phyloP scores from a whole-genome alignment of 169 alveolate species.

The Babesia divergens region DNA sequence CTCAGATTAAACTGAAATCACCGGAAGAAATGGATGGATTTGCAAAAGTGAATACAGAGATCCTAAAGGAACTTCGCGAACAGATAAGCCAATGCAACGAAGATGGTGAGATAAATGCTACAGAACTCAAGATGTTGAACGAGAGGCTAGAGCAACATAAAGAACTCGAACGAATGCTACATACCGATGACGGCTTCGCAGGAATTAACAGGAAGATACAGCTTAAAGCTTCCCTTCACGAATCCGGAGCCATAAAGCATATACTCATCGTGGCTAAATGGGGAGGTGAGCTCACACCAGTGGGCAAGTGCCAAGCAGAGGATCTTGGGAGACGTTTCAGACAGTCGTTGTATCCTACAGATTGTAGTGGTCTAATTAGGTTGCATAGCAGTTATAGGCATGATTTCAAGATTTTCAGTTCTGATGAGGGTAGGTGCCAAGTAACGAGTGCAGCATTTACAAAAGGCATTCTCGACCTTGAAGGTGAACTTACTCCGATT shows the following conservation, averaged over 20 bases:
- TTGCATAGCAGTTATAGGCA: conserved; percentile 96
- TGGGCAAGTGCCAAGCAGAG: conserved; percentile 92
- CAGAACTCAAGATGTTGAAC: conserved; percentile 28
- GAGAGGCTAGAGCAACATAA: conserved; percentile 68
- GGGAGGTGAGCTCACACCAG: conserved; percentile 98
- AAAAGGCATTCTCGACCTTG: conserved; percentile 94
- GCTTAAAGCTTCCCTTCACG: conserved; percentile 78
- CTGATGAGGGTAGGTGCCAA: conserved; percentile 97
- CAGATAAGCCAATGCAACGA: neutral
- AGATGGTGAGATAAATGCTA: neutral
- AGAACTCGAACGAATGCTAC: conserved; percentile 82
- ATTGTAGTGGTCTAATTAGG: conserved; percentile 91
- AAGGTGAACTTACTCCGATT: conserved; percentile 95
- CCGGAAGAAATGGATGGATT: conserved; percentile 88
- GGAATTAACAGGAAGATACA: conserved; percentile 94
- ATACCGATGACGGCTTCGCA: conserved; percentile 90
- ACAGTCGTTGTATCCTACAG: conserved; percentile 88
- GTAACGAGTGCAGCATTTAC: conserved; percentile 98
- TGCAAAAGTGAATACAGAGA: conserved; percentile 61
- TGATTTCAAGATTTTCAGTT: conserved; percentile 95
- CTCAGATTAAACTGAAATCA: conserved; percentile 87
- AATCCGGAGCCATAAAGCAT: conserved; percentile 60
- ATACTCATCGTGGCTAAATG: conserved; percentile 94
- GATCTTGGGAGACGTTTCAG: conserved; percentile 87
- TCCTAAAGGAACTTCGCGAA: conserved; percentile 64